Evolutionary conservation across 352 stramenopile species (phyloP).

Genomic region (Poterioochromonas sp.): DNA sequence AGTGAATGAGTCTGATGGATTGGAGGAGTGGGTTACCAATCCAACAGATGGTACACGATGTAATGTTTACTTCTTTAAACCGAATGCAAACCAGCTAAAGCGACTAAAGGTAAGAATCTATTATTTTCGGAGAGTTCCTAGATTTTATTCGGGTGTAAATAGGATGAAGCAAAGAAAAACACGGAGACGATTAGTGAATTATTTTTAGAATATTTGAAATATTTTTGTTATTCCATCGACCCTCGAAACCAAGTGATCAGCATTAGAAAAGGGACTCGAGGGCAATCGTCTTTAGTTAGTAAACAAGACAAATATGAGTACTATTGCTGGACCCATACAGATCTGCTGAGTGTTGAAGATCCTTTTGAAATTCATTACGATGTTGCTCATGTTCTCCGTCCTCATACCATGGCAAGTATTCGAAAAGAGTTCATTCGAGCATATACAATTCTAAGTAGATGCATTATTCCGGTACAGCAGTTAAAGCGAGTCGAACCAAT

Average conservation of each 20-base stretch:
- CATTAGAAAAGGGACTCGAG: conserved; percentile 53
- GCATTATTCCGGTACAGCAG: no score
- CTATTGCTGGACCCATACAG: background rate
- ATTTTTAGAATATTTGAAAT: conserved; percentile 90
- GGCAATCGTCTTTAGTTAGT: background rate
- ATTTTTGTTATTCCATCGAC: conserved; percentile 89
- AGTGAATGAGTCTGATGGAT: background rate
- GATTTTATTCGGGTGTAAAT: background rate
- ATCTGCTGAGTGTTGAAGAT: conserved; percentile 85
- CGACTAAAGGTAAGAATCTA: conserved; percentile 33
- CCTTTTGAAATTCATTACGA: conserved; percentile 96
- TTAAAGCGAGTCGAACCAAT: no score
- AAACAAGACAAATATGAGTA: conserved; percentile 5
- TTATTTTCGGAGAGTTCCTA: conserved; percentile 2
- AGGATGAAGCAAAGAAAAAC: conserved; percentile 41
- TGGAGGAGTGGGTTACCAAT: conserved; percentile 33
- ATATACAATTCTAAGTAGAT: no score
- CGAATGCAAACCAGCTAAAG: background rate
- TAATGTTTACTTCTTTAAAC: conserved; percentile 63
- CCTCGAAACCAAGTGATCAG: conserved; percentile 83
- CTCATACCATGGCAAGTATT: conserved; percentile 59
- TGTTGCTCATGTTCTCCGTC: conserved; percentile 89
- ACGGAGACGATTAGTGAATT: conserved; percentile 68
- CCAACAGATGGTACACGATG: conserved; percentile 37
- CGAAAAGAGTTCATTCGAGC: conserved; percentile 61